These are phyloP conservation scores for Hypsizygus marmoreus DNA, from an alignment of 768 basidiomycete genomes.

Conservation along the genomic window DNA sequence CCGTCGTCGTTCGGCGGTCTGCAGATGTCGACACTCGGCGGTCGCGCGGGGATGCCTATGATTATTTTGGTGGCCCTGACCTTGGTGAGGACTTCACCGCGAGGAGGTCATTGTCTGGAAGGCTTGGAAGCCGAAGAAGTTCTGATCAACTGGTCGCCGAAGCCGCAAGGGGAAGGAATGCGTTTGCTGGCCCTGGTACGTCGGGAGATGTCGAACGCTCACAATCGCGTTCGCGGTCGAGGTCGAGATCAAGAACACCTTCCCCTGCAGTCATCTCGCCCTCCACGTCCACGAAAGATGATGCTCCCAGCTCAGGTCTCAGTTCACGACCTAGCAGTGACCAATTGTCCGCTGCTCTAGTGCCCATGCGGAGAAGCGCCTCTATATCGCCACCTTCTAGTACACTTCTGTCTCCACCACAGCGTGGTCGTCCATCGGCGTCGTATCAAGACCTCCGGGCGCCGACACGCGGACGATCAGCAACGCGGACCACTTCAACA, in stretches of 20 bases:
- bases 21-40: conserved; percentile 1
- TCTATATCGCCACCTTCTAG: conserved; percentile 22
- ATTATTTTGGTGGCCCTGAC: conserved; percentile 63
- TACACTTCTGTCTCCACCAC: conserved; percentile 11
- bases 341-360: conserved; percentile 22
- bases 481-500: conserved; percentile 55
- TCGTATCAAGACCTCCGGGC: conserved; percentile 20
- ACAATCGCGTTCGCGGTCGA: conserved; percentile 35
- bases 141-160: no score
- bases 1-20: conserved; percentile 16
- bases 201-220: conserved; percentile 25
- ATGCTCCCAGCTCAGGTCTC: conserved; percentile 10
- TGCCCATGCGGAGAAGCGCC: conserved; percentile 14
- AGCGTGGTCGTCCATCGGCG: conserved; percentile 27
- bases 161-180: conserved; percentile 15
- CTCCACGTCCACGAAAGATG: conserved; percentile 16
- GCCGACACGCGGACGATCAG: conserved; percentile 53
- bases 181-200: conserved; percentile 3
- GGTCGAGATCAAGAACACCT: conserved; percentile 48
- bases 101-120: conserved; percentile 19
- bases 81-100: conserved; percentile 50
- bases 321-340: conserved; percentile 14
- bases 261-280: conserved; percentile 38
- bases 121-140: conserved; percentile 16
- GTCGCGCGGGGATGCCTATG: conserved; percentile 45